Conservation (phyloP, 495 filamentous ascomycete species). For the Tuber indicum region DNA sequence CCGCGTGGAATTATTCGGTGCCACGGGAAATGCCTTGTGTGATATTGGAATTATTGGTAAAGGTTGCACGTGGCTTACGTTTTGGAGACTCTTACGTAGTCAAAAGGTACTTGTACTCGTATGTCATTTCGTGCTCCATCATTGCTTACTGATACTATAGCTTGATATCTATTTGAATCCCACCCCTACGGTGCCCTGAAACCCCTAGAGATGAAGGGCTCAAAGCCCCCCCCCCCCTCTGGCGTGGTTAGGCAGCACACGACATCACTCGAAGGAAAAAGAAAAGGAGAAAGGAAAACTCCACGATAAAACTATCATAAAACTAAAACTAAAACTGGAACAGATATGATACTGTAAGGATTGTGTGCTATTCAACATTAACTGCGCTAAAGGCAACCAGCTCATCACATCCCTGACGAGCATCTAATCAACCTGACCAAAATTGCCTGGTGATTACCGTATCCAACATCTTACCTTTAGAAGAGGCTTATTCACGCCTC, state of each 20-base stretch:
- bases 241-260: background rate
- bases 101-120: background rate
- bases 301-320: background rate
- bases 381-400: background rate
- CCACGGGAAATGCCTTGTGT: background rate
- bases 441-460: background rate
- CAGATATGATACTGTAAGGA: background rate
- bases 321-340: background rate
- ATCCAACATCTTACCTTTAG: background rate
- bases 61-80: background rate
- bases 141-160: background rate
- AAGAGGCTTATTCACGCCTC: background rate
- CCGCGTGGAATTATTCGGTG: background rate
- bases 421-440: background rate
- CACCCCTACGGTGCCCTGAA: background rate
- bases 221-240: background rate
- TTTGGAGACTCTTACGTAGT: background rate
- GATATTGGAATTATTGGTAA: background rate
- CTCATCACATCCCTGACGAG: background rate
- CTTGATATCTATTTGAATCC: background rate
- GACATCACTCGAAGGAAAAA: background rate
- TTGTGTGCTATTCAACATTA: background rate
- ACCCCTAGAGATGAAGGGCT: background rate
- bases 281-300: background rate
- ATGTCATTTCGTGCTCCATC: background rate